Evolutionary conservation across 345 rosid species (phyloP).

Genomic region (Eucalyptus dawsonii): DNA sequence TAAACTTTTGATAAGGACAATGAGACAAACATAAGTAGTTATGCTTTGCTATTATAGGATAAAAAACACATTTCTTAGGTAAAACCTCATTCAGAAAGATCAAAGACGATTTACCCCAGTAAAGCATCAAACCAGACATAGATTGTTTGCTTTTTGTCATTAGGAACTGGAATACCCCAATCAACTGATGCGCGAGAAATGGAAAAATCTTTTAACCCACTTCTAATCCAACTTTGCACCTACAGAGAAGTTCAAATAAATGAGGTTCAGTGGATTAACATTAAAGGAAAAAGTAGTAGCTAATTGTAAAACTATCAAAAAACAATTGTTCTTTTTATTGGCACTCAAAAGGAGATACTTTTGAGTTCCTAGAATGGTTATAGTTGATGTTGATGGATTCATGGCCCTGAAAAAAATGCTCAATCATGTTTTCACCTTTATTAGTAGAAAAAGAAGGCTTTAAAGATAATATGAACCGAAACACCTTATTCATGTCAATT

Average conservation of each 20-base stretch:
- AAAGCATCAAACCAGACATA: constrained; percentile 99
- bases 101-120: constrained; percentile 46
- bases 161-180: constrained; percentile 97
- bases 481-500: background rate
- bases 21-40: background rate
- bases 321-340: background rate
- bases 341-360: background rate
- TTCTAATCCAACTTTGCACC: constrained; percentile 91
- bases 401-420: background rate
- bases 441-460: background rate
- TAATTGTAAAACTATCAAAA: background rate
- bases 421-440: background rate
- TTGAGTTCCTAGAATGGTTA: background rate
- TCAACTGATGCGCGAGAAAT: constrained; percentile 92
- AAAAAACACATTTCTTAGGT: background rate
- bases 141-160: constrained; percentile 75
- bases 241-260: constrained; percentile 6
- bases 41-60: background rate
- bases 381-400: too few relatives aligned
- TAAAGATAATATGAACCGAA: background rate
- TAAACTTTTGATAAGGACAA: background rate
- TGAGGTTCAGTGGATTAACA: background rate
- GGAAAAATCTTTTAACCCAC: constrained; percentile 89
- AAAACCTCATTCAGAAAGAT: background rate
- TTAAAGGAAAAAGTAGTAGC: background rate